phyloP scores from a whole-genome alignment of 2,329 filamentous ascomycete species.

The Pseudogymnoascus sp. region DNA sequence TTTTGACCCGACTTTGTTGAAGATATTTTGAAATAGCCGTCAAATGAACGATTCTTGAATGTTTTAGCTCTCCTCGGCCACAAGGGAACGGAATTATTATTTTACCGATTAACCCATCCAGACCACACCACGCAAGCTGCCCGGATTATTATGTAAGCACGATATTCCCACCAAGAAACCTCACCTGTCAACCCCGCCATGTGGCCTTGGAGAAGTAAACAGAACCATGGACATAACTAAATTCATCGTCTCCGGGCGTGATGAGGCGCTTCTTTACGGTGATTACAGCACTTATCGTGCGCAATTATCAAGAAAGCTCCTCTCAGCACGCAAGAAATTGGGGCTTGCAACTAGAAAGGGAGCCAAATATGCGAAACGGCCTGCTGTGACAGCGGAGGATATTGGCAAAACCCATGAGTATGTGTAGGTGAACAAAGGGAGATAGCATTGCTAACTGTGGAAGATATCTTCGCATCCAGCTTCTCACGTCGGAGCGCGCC shows the following conservation, averaged over 20 bases:
- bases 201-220: neutral
- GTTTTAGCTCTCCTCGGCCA: conserved; percentile 7
- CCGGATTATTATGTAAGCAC: neutral
- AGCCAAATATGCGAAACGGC: conserved; percentile 71
- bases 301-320: conserved; percentile 71
- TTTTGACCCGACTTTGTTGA: neutral
- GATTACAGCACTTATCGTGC: conserved; percentile 81
- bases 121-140: neutral
- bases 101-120: conserved; percentile 1
- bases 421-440: conserved; percentile 23
- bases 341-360: conserved; percentile 76
- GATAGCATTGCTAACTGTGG: neutral
- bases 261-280: conserved; percentile 77
- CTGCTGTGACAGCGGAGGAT: conserved; percentile 63
- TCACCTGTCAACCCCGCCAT: conserved; percentile 7
- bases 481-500: conserved; percentile 80
- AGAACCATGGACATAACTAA: conserved; percentile 80
- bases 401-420: conserved; percentile 71
- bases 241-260: conserved; percentile 69
- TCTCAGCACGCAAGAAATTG: conserved; percentile 76
- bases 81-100: conserved; percentile 6
- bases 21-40: neutral
- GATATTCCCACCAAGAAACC: conserved; percentile 7
- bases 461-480: conserved; percentile 69
- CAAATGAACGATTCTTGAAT: conserved; percentile 6